phyloP scores from a whole-genome alignment of 2,329 filamentous ascomycete species.

The Chaetomiaceae sp. region DNA sequence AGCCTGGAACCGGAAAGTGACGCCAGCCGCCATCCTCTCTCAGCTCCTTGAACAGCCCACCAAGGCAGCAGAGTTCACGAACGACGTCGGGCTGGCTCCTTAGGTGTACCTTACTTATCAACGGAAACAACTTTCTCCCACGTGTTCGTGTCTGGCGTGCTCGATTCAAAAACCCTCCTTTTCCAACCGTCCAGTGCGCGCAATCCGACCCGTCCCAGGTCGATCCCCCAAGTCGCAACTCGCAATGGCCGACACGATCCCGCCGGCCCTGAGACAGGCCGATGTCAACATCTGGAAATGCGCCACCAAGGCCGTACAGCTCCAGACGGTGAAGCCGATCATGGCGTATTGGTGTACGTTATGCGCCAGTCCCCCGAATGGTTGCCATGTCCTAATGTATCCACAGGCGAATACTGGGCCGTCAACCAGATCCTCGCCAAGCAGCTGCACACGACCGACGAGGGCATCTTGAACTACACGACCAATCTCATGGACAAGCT shows the following conservation, averaged over 20 bases:
- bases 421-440: constrained; percentile 85
- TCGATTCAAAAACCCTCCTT: no score
- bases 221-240: not conserved
- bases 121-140: no score
- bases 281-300: constrained; percentile 72
- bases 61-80: not conserved
- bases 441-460: constrained; percentile 70
- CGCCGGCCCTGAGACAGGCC: constrained; percentile 67
- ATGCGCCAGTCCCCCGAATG: not conserved
- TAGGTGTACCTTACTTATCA: no score
- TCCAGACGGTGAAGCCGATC: constrained; percentile 79
- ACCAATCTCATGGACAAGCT: constrained; percentile 84
- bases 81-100: no score
- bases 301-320: constrained; percentile 74
- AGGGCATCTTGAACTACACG: constrained; percentile 76
- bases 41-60: no score
- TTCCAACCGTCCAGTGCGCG: no score
- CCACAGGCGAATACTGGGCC: constrained; percentile 78
- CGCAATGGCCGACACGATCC: constrained; percentile 67
- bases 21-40: constrained; percentile 1
- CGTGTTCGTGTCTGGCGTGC: no score
- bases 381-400: constrained; percentile 18
- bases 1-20: not conserved
- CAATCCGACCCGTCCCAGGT: no score
- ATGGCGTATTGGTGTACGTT: constrained; percentile 90